A percentile compares a stretch with the other conserved stretches of the same genome.
Evolutionary conservation across 2,329 filamentous ascomycete species (phyloP).

Genomic region (Sarocladium kiliense): DNA sequence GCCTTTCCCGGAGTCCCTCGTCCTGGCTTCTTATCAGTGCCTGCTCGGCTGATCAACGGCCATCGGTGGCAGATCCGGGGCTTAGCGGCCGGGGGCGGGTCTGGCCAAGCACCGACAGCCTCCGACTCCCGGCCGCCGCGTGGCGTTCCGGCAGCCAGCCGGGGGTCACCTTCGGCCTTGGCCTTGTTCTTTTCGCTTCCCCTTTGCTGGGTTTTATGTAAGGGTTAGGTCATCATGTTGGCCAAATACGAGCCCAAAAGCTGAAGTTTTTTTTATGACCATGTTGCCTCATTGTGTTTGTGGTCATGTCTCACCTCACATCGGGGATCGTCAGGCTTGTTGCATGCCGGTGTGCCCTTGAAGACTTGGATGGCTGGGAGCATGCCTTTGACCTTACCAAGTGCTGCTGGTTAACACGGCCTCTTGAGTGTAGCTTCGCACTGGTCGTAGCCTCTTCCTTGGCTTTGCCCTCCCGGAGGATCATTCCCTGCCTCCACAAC

Average conservation of each 20-base stretch:
- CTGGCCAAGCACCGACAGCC: slow-evolving; percentile 1
- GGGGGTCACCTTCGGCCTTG: background rate
- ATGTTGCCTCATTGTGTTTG: too few species aligned
- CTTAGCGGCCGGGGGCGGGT: background rate
- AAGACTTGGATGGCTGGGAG: background rate
- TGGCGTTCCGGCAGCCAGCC: background rate
- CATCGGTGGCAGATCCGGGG: slow-evolving; percentile 5
- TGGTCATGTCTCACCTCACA: background rate
- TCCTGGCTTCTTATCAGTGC: too few species aligned
- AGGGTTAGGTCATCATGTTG: background rate
- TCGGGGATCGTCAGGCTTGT: background rate
- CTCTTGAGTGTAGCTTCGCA: background rate
- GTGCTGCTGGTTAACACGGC: background rate
- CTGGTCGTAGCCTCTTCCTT: too few species aligned
- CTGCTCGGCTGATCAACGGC: background rate
- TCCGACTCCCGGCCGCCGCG: background rate
- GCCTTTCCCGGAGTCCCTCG: too few species aligned
- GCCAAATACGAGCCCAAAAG: too few species aligned
- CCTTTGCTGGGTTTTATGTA: background rate
- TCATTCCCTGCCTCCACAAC: background rate
- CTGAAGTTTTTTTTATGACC: too few species aligned
- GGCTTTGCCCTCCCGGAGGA: too few species aligned
- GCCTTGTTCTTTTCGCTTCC: background rate
- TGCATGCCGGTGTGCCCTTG: background rate
- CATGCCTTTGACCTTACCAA: background rate